Conservation (phyloP, 2,329 filamentous ascomycete species). For the Balansia obtecta region DNA sequence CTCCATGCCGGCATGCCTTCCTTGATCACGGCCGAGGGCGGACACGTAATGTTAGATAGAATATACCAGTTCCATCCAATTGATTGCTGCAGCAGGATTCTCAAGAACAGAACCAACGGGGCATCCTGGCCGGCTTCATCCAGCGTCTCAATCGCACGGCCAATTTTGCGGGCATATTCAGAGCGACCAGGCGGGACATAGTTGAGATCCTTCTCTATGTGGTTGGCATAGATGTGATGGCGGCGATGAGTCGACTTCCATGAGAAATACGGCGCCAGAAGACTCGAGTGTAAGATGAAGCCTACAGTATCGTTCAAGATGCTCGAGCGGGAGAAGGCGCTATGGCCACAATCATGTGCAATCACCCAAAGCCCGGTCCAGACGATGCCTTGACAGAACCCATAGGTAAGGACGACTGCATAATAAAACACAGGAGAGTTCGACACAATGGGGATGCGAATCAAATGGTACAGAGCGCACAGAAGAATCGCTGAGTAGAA, state of each 20-base stretch:
- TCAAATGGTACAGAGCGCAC: neutral
- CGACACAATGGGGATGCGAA: neutral
- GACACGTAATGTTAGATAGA: slow-evolving; percentile 39
- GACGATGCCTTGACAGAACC: slow-evolving; percentile 51
- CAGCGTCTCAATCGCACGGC: slow-evolving; percentile 15
- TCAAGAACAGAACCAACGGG: slow-evolving; percentile 40
- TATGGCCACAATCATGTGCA: slow-evolving; percentile 60
- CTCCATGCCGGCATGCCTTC: slow-evolving; percentile 17
- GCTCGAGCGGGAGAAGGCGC: slow-evolving; percentile 47
- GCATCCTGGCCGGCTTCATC: slow-evolving; percentile 51
- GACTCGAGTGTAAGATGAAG: slow-evolving; percentile 51
- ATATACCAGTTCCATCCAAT: slow-evolving; percentile 54
- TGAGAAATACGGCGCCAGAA: slow-evolving; percentile 59
- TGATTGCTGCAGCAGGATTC: slow-evolving; percentile 49
- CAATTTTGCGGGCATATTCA: slow-evolving; percentile 1
- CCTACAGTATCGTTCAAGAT: slow-evolving; percentile 49
- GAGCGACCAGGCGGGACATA: neutral
- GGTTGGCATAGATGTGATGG: slow-evolving; percentile 56
- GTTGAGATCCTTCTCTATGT: slow-evolving; percentile 41
- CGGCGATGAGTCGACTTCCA: slow-evolving; percentile 61
- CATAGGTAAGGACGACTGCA: slow-evolving; percentile 32
- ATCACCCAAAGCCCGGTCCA: slow-evolving; percentile 60
- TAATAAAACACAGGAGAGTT: neutral
- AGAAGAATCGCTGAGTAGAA: slow-evolving; percentile 28
- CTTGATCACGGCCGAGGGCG: slow-evolving; percentile 1